These are phyloP conservation scores for Aspergillus sclerotiicarbonarius DNA, from an alignment of 495 filamentous ascomycete species.

Conservation along the genomic window DNA sequence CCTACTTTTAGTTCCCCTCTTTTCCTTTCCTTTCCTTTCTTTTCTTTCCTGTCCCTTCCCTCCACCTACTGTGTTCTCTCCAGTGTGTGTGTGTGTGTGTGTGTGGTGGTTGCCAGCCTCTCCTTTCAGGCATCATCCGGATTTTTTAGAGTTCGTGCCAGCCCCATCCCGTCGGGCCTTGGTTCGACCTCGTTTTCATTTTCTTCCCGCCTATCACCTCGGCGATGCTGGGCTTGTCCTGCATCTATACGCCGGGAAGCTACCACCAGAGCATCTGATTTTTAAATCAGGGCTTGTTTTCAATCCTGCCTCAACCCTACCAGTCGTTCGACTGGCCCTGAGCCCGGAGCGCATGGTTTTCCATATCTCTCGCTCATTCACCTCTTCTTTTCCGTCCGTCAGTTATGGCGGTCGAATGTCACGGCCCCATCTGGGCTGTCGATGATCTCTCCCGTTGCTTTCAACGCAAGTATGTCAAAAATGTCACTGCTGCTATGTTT, in stretches of 20 bases:
- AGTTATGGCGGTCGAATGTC: conserved; percentile 68
- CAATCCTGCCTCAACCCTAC: background rate
- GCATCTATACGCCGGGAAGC: conserved; percentile 10
- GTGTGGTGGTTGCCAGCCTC: background rate
- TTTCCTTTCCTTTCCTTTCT: conserved; percentile 6
- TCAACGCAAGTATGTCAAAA: conserved; percentile 71
- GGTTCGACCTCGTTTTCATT: conserved; percentile 4
- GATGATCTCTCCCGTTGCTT: conserved; percentile 92
- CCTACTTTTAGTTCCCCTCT: conserved; percentile 1
- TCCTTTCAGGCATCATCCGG: conserved; percentile 1
- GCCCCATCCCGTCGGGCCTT: too few relatives aligned
- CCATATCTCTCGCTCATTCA: conserved; percentile 2
- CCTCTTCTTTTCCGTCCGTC: conserved; percentile 5
- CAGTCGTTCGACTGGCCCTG: background rate
- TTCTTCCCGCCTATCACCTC: conserved; percentile 10
- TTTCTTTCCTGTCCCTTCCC: conserved; percentile 4
- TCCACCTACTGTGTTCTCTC: background rate
- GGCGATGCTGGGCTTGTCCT: conserved; percentile 31
- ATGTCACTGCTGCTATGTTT: background rate
- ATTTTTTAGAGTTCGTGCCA: too few relatives aligned
- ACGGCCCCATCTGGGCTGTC: conserved; percentile 74
- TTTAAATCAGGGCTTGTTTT: background rate
- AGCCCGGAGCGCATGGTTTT: conserved; percentile 8
- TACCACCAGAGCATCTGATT: background rate
- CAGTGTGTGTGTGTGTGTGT: too few relatives aligned